A percentile compares a stretch with the other conserved stretches of the same genome.
Evolutionary conservation across 208 protist genomes (phyloP).

Genomic region (Wallacemonas sp.): DNA sequence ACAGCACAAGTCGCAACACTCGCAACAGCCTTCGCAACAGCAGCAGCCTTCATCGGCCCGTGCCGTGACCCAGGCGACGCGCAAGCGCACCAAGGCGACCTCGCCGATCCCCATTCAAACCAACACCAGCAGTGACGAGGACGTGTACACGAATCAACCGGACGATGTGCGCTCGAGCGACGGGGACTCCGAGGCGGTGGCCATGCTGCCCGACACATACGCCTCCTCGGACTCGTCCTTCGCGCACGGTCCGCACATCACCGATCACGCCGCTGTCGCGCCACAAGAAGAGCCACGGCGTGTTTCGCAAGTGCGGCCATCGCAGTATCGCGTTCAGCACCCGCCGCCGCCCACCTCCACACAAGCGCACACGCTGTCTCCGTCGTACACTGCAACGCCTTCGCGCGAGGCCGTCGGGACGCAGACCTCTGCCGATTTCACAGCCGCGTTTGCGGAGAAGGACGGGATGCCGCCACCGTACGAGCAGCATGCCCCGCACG

Average conservation of each 20-base stretch:
- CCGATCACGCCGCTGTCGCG: too few relatives aligned
- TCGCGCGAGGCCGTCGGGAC: constrained; percentile 1
- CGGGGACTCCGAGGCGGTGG: neutral
- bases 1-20: constrained; percentile 1
- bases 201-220: neutral
- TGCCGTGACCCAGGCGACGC: neutral
- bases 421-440: too few relatives aligned
- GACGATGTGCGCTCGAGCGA: neutral
- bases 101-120: constrained; percentile 4
- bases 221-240: neutral
- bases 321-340: constrained; percentile 4
- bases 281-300: neutral
- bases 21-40: constrained; percentile 4
- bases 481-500: too few relatives aligned
- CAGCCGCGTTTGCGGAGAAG: too few relatives aligned
- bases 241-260: too few relatives aligned
- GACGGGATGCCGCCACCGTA: too few relatives aligned
- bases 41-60: constrained; percentile 1
- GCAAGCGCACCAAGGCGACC: neutral
- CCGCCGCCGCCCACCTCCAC: neutral
- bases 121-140: neutral
- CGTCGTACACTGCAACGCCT: neutral
- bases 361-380: neutral
- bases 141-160: neutral
- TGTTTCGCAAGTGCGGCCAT: neutral